Evolutionary conservation across 345 rosid species (phyloP), one percentile per base, ranked within the genome.

Genomic region (Ailanthus altissimus): DNA sequence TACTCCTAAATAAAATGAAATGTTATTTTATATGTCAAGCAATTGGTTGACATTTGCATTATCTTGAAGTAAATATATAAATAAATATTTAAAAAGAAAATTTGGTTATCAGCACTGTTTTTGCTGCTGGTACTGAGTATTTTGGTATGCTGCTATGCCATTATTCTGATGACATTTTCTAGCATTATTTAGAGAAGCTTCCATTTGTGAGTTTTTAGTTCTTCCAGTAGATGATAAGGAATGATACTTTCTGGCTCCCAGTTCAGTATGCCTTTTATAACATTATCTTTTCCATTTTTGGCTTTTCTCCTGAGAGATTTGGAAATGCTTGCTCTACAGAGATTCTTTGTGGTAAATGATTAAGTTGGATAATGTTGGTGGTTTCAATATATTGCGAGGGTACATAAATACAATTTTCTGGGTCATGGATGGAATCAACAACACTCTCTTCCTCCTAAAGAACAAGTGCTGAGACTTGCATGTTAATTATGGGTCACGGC

Each of bases 1-100:
- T 79, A 40, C 46, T 68, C 77, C 51, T 59, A 43, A 68, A 67
- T 65, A 59, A 54, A 62, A 69, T 28, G 18, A 62, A 21, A 67
- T 77, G 38, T 76, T 71, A 50, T 73, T 60, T 62, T 7, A 50
- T 74, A 18, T 1, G 1, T 63, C 40, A 43, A 45, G 72, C 42
- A 23, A 25, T 59, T 73, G 63, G 25, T 26, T 56, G 38, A 45
- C 60, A 75, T 14, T 43, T 1, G 20, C 74, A 12, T 38, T 36
- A 32, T 18, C 32, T 16, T 61, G 42, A 13, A 60, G 8, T 16
- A 18, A 14, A n/a, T 47, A 61, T 4, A 47, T 8, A 18, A 60
- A n/a, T 47, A 50, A 16, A 6, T 20, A 12, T 59, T 58, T 9
- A 32, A 14, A 45, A 21, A 50, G 11, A 9, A 32, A 32, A 54